A percentile compares a stretch with the other conserved stretches of the same genome.
phyloP scores from a whole-genome alignment of 129 eudicot species.

The Helianthus tuberosus region DNA sequence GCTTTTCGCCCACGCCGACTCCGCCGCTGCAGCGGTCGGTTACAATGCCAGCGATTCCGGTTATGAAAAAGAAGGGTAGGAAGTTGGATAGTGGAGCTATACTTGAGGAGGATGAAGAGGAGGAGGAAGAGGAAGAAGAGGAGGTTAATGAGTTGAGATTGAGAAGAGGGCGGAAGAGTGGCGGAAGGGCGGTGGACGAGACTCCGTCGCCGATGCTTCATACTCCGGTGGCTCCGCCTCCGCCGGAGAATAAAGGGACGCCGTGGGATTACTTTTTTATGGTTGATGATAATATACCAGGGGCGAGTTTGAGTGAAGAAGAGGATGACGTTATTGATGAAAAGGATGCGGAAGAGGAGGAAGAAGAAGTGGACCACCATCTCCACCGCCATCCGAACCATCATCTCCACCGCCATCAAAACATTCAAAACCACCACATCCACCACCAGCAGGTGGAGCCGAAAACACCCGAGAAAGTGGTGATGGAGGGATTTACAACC shows the following conservation, averaged over 20 bases:
- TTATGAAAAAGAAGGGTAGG: conserved; percentile 41
- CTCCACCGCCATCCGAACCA: conserved; percentile 24
- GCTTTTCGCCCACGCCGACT: conserved; percentile 62
- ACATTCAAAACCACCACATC: conserved; percentile 16
- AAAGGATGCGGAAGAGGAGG: conserved; percentile 41
- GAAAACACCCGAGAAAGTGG: conserved; percentile 75
- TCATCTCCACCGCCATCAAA: conserved; percentile 34
- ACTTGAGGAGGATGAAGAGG: conserved; percentile 59
- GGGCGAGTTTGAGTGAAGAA: conserved; percentile 42
- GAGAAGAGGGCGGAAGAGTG: conserved; percentile 49
- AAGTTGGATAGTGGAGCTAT: conserved; percentile 52
- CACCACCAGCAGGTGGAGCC: conserved; percentile 52
- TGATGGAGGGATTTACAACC: conserved; percentile 45
- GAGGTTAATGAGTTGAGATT: conserved; percentile 32
- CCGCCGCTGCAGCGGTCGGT: conserved; percentile 68
- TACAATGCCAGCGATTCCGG: conserved; percentile 75
- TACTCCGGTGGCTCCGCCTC: conserved; percentile 55
- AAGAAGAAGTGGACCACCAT: conserved; percentile 36
- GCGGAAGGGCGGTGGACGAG: conserved; percentile 38
- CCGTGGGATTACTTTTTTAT: conserved; percentile 87
- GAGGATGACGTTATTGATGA: conserved; percentile 52
- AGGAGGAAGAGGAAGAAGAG: conserved; percentile 47
- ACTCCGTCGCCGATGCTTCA: conserved; percentile 39
- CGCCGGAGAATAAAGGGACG: conserved; percentile 58
- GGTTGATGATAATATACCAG: conserved; percentile 58